A percentile compares a stretch with the other conserved stretches of the same genome.
These are phyloP conservation scores for Ceratobasidium sp. DNA, from an alignment of 1,284 basidiomycete genomes.

Conservation along the genomic window DNA sequence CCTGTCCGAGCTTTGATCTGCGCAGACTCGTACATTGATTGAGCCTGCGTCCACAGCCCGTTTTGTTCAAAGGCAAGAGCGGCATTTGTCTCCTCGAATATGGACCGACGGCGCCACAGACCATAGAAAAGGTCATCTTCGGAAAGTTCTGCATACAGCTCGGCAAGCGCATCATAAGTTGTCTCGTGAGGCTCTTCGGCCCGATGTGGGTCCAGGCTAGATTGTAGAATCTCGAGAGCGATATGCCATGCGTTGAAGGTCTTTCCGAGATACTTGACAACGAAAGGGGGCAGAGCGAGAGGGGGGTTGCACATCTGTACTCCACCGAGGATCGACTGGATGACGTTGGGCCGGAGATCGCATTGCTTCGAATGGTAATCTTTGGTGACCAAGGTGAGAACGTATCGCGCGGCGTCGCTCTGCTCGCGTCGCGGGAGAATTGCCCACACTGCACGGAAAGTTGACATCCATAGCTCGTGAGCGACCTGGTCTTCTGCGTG, in stretches of 20 bases:
- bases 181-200: slow-evolving; percentile 91
- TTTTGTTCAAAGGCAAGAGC: slow-evolving; percentile 96
- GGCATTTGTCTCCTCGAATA: slow-evolving; percentile 92
- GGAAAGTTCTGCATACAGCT: slow-evolving; percentile 94
- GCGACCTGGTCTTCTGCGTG: slow-evolving; percentile 84
- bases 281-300: slow-evolving; percentile 91
- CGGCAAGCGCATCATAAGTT: slow-evolving; percentile 91
- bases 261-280: slow-evolving; percentile 97
- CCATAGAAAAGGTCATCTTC: slow-evolving; percentile 99
- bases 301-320: slow-evolving; percentile 88
- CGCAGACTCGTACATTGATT: slow-evolving; percentile 90
- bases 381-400: slow-evolving; percentile 91
- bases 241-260: slow-evolving; percentile 97
- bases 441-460: slow-evolving; percentile 92
- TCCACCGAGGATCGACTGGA: slow-evolving; percentile 91
- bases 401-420: slow-evolving; percentile 88
- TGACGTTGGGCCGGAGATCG: slow-evolving; percentile 92
- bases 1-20: slow-evolving; percentile 90
- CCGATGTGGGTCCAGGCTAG: slow-evolving; percentile 77
- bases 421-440: slow-evolving; percentile 90
- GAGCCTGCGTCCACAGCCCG: slow-evolving; percentile 96
- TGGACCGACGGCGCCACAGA: slow-evolving; percentile 89
- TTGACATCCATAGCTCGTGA: slow-evolving; percentile 89
- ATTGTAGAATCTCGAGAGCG: slow-evolving; percentile 89
- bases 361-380: slow-evolving; percentile 94